phyloP scores from a whole-genome alignment of 805 yeast genomes.

The Ogataea philodendri region DNA sequence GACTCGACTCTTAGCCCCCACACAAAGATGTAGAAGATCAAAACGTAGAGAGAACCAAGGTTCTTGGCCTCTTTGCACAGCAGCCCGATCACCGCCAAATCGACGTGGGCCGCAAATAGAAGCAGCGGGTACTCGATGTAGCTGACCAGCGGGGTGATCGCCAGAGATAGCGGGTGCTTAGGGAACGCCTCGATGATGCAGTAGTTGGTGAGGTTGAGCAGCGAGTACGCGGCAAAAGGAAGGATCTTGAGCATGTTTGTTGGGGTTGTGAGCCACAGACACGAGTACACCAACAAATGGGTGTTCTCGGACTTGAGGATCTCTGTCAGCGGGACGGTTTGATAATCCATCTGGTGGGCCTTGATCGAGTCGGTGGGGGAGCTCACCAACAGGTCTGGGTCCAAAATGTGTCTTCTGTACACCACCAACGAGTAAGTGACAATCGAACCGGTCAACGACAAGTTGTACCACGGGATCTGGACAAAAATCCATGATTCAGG shows the following conservation, averaged over 20 bases:
- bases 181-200: constrained; percentile 37
- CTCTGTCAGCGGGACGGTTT: constrained; percentile 33
- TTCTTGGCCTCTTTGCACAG: constrained; percentile 31
- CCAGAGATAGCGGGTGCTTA: constrained; percentile 30
- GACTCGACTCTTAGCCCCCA: constrained; percentile 41
- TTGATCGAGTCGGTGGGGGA: constrained; percentile 6
- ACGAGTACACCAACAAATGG: constrained; percentile 37
- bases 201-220: constrained; percentile 37
- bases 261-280: constrained; percentile 39
- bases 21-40: constrained; percentile 35
- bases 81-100: constrained; percentile 33
- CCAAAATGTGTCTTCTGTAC: constrained; percentile 27
- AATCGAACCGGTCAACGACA: constrained; percentile 26
- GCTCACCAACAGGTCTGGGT: constrained; percentile 15
- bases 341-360: constrained; percentile 10
- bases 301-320: constrained; percentile 42
- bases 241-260: constrained; percentile 35
- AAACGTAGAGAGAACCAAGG: constrained; percentile 30
- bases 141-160: constrained; percentile 37
- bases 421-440: constrained; percentile 32
- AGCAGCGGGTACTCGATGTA: constrained; percentile 40
- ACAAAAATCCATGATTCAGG: constrained; percentile 10
- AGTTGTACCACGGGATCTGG: constrained; percentile 21
- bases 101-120: constrained; percentile 38
- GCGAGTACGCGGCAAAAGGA: constrained; percentile 42